Evolutionary conservation across 192 early-diverging fungal species (phyloP).

Genomic region (Entomortierella beljakovae): DNA sequence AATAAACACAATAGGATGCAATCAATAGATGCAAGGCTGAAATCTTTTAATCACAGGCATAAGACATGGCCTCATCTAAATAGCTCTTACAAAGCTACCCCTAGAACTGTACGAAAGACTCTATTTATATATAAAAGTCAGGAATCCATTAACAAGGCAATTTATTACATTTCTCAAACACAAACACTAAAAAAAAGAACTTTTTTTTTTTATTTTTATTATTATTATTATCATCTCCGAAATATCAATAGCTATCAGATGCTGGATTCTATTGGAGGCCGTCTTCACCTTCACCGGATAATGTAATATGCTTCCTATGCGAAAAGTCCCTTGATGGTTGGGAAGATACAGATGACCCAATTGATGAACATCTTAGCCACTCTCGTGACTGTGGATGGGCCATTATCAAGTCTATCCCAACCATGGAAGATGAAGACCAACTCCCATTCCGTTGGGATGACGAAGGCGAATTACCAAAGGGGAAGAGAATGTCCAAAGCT

Average conservation of each 20-base stretch:
- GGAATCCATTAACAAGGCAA: not conserved
- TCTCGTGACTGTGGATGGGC: slow-evolving; percentile 42
- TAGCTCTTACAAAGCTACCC: slow-evolving; percentile 10
- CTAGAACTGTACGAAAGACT: slow-evolving; percentile 8
- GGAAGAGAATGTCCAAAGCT: slow-evolving; percentile 40
- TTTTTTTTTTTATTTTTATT: not conserved
- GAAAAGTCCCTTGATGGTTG: slow-evolving; percentile 48
- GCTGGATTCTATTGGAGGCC: slow-evolving; percentile 54
- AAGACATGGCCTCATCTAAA: slow-evolving; percentile 27
- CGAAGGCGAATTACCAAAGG: slow-evolving; percentile 32
- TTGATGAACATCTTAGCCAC: slow-evolving; percentile 35
- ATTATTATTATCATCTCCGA: not conserved
- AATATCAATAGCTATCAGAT: slow-evolving; percentile 29
- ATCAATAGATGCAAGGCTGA: slow-evolving; percentile 29
- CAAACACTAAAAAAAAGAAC: not conserved
- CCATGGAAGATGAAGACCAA: slow-evolving; percentile 2
- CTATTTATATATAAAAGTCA: not conserved
- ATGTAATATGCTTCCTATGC: slow-evolving; percentile 55
- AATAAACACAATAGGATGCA: slow-evolving; percentile 33
- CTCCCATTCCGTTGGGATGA: slow-evolving; percentile 50
- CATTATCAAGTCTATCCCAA: slow-evolving; percentile 26
- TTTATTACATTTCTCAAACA: too few relatives aligned
- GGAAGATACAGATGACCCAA: slow-evolving; percentile 30
- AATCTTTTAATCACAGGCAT: slow-evolving; percentile 22
- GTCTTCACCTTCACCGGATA: slow-evolving; percentile 15